Evolutionary conservation across 352 stramenopile species (phyloP), one percentile per base, ranked within the genome.

Genomic region (Phytopythium vexans): DNA sequence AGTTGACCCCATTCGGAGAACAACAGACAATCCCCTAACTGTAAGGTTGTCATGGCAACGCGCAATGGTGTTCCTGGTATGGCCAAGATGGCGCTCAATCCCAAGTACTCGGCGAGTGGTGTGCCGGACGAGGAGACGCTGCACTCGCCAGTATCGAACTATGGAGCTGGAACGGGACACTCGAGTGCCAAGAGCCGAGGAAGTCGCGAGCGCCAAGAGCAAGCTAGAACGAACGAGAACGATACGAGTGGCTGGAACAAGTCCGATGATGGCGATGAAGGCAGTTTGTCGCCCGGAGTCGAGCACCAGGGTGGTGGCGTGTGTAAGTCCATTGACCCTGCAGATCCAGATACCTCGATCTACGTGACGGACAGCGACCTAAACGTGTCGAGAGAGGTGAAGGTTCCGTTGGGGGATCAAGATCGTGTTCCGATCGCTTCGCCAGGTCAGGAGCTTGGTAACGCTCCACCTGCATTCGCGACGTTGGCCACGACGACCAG

Each of bases 161-260:
- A 41, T 33, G 46, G 46, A 10, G 46, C n/a, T 10, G 46, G 46
- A 12, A 52, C 46, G 33, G 46, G 46, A 8, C 46, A 52, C 12
- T 52, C 46, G 14, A 52, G 46, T 34, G n/a, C n/a, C 46, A 52
- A 52, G 34, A 52, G 46, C 46, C 33, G 46, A 6, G 34, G 46
- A 2, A 42, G 46, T n/a, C 33, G 34, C 46, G n/a, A 52, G 46
- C 21, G 21, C 21, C 21, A 27, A 27, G 21, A 27, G 21, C 21
- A 27, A 27, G 21, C 21, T 27, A 27, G 21, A 27, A 27, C 21
- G 21, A 27, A 27, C 21, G 21, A 27, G 21, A 27, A 27, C 21
- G 21, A 27, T 27, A 27, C 21, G 21, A 2, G 21, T 27, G 21
- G 21, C 21, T 27, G 21, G 21, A 27, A 27, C 21, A 27, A 27